phyloP scores from a whole-genome alignment of 2,329 filamentous ascomycete genomes.

The Diaporthe amygdali region DNA sequence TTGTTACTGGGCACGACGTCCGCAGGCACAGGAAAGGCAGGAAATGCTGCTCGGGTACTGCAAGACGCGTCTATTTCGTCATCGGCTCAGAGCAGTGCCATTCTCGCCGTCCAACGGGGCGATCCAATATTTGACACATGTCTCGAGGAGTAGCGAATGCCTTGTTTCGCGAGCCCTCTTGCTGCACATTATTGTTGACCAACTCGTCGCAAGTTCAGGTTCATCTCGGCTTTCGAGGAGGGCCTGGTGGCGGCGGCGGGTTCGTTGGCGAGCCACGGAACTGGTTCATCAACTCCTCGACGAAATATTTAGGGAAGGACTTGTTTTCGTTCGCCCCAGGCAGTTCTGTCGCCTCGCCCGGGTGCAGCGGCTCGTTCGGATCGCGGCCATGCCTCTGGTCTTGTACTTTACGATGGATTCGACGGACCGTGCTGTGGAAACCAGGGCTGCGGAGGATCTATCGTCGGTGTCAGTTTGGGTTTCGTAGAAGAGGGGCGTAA shows the following conservation, averaged over 20 bases:
- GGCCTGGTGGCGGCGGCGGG: slow-evolving; percentile 30
- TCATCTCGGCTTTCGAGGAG: slow-evolving; percentile 22
- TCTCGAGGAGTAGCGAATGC: fast-evolving
- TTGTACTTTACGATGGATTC: slow-evolving; percentile 56
- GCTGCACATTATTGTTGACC: background rate
- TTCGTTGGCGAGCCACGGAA: slow-evolving; percentile 50
- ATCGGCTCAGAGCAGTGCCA: background rate
- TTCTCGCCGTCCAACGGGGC: too few relatives aligned
- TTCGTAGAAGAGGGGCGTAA: fast-evolving
- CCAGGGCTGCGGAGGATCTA: slow-evolving; percentile 56
- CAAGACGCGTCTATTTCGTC: background rate
- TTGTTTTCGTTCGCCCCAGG: slow-evolving; percentile 32
- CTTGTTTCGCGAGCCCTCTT: background rate
- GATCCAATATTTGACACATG: background rate
- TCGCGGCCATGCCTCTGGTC: slow-evolving; percentile 54
- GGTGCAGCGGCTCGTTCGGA: slow-evolving; percentile 55
- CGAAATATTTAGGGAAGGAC: slow-evolving; percentile 52
- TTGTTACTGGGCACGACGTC: background rate
- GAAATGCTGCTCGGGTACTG: background rate
- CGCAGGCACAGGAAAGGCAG: background rate
- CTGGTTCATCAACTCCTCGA: slow-evolving; percentile 58
- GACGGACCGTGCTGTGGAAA: slow-evolving; percentile 58
- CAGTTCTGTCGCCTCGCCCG: slow-evolving; percentile 54
- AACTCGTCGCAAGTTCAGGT: background rate
- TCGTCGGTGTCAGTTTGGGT: background rate